Percentiles rank a stretch among this genome's conserved stretches.
Evolutionary conservation across 441 rosid genomes (phyloP).

Genomic region (Eruca vesicaria): DNA sequence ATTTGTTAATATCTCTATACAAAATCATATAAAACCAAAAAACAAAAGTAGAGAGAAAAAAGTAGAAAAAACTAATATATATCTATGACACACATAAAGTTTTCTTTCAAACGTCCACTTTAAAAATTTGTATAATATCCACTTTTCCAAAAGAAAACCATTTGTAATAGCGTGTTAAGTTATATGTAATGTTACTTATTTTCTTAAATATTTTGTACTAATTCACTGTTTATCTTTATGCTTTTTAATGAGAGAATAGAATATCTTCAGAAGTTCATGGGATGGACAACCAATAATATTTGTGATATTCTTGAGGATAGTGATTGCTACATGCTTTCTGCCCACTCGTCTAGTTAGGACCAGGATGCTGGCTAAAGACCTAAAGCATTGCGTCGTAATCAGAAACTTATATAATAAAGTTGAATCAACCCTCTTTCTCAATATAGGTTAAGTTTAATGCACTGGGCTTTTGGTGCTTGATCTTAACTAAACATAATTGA

Average conservation of each 20-base stretch:
- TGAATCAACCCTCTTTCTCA: background rate
- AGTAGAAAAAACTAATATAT: background rate
- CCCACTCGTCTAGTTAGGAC: background rate
- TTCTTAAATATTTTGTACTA: background rate
- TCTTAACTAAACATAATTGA: background rate
- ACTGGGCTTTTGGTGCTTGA: background rate
- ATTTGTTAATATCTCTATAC: constrained; percentile 20
- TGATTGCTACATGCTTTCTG: constrained; percentile 14
- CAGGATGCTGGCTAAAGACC: background rate
- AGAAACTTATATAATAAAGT: background rate
- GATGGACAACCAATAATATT: constrained; percentile 3
- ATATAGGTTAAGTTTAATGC: background rate
- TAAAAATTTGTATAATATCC: background rate
- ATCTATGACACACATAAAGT: constrained; percentile 6
- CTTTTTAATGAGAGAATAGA: background rate
- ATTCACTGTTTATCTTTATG: constrained; percentile 5
- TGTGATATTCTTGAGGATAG: constrained; percentile 16
- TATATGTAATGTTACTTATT: background rate
- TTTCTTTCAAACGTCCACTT: constrained; percentile 21
- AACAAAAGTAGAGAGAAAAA: background rate
- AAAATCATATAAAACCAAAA: constrained; percentile 18
- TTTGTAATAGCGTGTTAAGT: background rate
- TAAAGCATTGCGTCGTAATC: background rate
- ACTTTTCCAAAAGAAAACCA: constrained; percentile 12
- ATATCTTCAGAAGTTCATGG: background rate